Evolutionary conservation across 179 eudicot genomes (phyloP).

Genomic region (Silene noctiflora): DNA sequence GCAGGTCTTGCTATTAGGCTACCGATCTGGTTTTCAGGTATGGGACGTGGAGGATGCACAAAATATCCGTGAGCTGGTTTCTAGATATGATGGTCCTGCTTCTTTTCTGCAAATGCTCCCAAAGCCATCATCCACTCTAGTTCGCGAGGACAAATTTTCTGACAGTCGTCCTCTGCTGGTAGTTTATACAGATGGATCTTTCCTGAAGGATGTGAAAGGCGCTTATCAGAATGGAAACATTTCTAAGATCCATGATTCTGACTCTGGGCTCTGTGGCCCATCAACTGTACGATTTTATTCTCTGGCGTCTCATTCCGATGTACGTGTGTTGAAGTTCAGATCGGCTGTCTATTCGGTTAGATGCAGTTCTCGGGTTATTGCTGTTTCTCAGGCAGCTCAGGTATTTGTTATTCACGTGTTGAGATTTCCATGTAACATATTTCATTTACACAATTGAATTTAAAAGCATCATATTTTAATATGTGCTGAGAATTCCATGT

Average conservation of each 20-base stretch:
- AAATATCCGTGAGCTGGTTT: constrained; percentile 59
- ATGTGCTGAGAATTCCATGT: too few species aligned
- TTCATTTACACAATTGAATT: too few species aligned
- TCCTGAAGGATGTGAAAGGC: constrained; percentile 37
- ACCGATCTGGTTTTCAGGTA: constrained; percentile 76
- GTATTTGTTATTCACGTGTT: constrained; percentile 26
- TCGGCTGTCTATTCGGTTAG: constrained; percentile 65
- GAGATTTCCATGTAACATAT: neutral
- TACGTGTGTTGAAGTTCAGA: constrained; percentile 62
- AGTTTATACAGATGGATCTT: constrained; percentile 63
- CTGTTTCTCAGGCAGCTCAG: constrained; percentile 77
- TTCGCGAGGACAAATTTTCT: constrained; percentile 48
- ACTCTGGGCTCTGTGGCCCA: constrained; percentile 41
- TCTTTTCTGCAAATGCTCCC: constrained; percentile 76
- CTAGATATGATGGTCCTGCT: constrained; percentile 70
- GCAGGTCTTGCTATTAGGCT: constrained; percentile 67
- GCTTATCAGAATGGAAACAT: constrained; percentile 39
- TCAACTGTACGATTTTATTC: constrained; percentile 71
- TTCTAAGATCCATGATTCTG: constrained; percentile 36
- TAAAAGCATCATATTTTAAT: too few species aligned
- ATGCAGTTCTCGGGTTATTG: constrained; percentile 73
- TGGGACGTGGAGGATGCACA: constrained; percentile 91
- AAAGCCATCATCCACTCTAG: constrained; percentile 46
- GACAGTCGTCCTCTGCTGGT: constrained; percentile 64
- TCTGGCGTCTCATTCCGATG: constrained; percentile 57